Evolutionary conservation across 2,329 filamentous ascomycete genomes (phyloP), one percentile per base, ranked within the genome.

Genomic region (Fusarium compactum): DNA sequence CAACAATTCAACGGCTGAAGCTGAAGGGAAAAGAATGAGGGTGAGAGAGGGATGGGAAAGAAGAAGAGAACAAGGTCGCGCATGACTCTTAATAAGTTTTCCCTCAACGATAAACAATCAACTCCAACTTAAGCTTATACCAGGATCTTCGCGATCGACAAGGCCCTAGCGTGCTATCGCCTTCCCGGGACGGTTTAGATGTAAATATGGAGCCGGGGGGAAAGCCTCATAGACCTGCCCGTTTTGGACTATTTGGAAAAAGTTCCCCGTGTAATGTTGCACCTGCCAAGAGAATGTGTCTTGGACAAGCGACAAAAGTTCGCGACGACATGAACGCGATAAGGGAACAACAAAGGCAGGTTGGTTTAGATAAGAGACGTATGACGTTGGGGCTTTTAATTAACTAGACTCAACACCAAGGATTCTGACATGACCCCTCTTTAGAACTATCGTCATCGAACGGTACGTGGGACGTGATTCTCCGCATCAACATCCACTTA

Each of bases 161-260:
- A 25, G 41, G 27, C 32, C 24, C 50, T 34, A 60, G 50, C 29
- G 27, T 14, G 8, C 18, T 60, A 44, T 45, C 61, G 69, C 69
- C 69, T 71, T 71, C 69, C 65, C 46, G 32, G 57, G 58, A 58
- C 22, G 69, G 69, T 46, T 69, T 72, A 71, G 69, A 62, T 58
- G 46, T 50, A 43, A 22, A 63, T 51, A 30, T 45, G 1, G 1
- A 32, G 46, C 59, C 44, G 3, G 68, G 68, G 32, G 18, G 10
- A 11, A 16, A 16, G 10, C 25, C n/a, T 55, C 1, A 20, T 12
- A 44, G 56, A 71, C 69, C 69, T 71, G 57, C 69, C 69, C 20
- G 15, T 47, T 71, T 72, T 44, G 34, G 57, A 63, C n/a, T 44
- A 29, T 57, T 45, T 62, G 61, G 24, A 63, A 59, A 71, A 71